phyloP scores from a whole-genome alignment of 768 basidiomycete species.

The Amanita pallidorosea region DNA sequence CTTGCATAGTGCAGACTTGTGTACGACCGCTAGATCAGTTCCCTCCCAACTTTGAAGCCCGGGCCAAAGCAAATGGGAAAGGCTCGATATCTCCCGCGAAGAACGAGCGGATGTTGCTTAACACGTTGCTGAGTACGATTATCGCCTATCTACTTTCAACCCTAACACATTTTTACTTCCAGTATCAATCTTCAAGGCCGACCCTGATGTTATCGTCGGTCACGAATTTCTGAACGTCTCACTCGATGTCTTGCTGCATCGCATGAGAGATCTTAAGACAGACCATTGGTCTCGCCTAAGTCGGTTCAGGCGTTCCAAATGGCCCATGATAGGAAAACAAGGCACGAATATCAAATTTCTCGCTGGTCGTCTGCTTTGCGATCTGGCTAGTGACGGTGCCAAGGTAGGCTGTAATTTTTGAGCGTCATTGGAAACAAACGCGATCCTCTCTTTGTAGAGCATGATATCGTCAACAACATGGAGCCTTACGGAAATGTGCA shows the following conservation, averaged over 20 bases:
- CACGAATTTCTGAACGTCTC: constrained; percentile 90
- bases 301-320: constrained; percentile 74
- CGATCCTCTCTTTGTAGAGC: constrained; percentile 37
- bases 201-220: constrained; percentile 91
- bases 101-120: constrained; percentile 82
- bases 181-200: constrained; percentile 75
- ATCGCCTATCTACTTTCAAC: not conserved
- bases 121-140: constrained; percentile 58
- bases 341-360: constrained; percentile 79
- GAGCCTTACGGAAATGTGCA: constrained; percentile 97
- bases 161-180: constrained; percentile 3
- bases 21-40: constrained; percentile 84
- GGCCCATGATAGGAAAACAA: constrained; percentile 73
- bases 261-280: constrained; percentile 83
- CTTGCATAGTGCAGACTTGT: constrained; percentile 77
- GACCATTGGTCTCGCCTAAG: constrained; percentile 94
- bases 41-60: constrained; percentile 73
- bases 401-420: constrained; percentile 42
- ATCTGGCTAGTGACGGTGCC: constrained; percentile 89
- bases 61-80: constrained; percentile 51
- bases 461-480: constrained; percentile 98
- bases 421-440: not conserved
- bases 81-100: constrained; percentile 63
- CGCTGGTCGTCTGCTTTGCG: constrained; percentile 80
- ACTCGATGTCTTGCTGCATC: constrained; percentile 81